These are phyloP conservation scores for Termitomyces sp. DNA, from an alignment of 768 basidiomycete species.

Conservation along the genomic window DNA sequence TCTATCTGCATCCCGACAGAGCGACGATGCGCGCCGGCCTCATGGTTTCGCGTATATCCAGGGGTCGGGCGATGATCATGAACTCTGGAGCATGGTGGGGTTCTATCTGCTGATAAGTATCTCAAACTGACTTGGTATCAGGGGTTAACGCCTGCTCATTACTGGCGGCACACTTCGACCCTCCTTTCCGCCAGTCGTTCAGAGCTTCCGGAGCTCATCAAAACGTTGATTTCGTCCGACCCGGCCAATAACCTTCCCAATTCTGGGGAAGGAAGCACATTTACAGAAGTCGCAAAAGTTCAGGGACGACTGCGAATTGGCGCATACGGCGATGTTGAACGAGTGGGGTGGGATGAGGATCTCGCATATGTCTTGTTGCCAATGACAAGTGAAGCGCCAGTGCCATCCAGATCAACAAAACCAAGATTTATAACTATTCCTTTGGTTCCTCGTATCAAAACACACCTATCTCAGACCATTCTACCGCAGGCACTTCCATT, in stretches of 20 bases:
- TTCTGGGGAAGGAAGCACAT: constrained; percentile 22
- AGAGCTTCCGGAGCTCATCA: constrained; percentile 43
- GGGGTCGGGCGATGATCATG: constrained; percentile 94
- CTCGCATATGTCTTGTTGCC: constrained; percentile 6
- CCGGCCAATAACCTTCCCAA: constrained; percentile 24
- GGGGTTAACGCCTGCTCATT: constrained; percentile 9
- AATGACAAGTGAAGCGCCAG: neutral
- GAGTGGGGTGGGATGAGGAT: neutral
- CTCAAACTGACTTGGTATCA: neutral
- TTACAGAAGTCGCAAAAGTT: constrained; percentile 7
- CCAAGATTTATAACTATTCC: constrained; percentile 12
- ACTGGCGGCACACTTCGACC: constrained; percentile 4
- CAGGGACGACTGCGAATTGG: constrained; percentile 8
- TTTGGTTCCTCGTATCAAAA: constrained; percentile 5
- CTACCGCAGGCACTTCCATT: constrained; percentile 8
- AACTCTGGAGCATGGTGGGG: constrained; percentile 75
- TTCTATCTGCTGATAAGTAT: neutral
- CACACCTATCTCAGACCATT: constrained; percentile 3
- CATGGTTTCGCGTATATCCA: constrained; percentile 85
- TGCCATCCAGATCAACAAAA: neutral
- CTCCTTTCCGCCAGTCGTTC: constrained; percentile 29
- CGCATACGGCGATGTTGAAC: constrained; percentile 6
- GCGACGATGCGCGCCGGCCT: constrained; percentile 51
- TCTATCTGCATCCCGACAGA: constrained; percentile 76
- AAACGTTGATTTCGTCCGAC: constrained; percentile 17